Base-by-base conservation (phyloP, 331 rosid species). In the Arachis monticola region DNA sequence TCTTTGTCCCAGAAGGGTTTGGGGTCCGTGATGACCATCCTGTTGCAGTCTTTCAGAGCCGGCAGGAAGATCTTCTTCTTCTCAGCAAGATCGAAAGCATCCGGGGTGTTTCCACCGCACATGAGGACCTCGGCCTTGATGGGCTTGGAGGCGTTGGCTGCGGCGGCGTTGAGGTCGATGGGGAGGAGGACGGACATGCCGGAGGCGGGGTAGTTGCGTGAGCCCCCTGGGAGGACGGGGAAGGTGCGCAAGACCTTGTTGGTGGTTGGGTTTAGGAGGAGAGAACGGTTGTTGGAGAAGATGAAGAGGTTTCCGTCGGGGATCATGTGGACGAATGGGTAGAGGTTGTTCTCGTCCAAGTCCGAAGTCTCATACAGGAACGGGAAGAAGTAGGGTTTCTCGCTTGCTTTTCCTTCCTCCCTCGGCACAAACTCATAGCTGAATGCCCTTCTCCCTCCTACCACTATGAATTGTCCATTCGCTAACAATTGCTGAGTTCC, bases 101-200 rank as follows among this genome's bases (percentile, higher is more conserved):
- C 72, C 0, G 84, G 88, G 52, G 27, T 17, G 13, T 89, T 85
- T 2, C 98, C 98, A 0, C 99, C 98, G 46, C 98, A 92, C 30
- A 95, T 73, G 0, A 95, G 80, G 53, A 92, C 90, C 79, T 90
- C 98, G 0, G 88, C 85, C 13, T 80, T 68, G 14, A 10, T 22
- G 3, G 10, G n/a, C 5, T 0, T 38, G n/a, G 1, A 7, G 0
- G 7, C n/a, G 0, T 69, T 40, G 31, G 83, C 60, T 1, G 13
- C 75, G 9, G 38, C 45, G 30, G 69, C 81, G 2, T 67, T 38
- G 60, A 95, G 98, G 12, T 82, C 83, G 22, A 95, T 71, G 0
- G 99, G 99, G 62, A 92, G 93, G 38, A 95, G 88, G 1, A 90
- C 92, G 0, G 98, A 95, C 96, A 85, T 89, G 41, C 87, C 99